A percentile compares a stretch with the other conserved stretches of the same genome.
Conservation (phyloP, 2,329 filamentous ascomycete species). For the Gnomoniopsis smithogilvyi region DNA sequence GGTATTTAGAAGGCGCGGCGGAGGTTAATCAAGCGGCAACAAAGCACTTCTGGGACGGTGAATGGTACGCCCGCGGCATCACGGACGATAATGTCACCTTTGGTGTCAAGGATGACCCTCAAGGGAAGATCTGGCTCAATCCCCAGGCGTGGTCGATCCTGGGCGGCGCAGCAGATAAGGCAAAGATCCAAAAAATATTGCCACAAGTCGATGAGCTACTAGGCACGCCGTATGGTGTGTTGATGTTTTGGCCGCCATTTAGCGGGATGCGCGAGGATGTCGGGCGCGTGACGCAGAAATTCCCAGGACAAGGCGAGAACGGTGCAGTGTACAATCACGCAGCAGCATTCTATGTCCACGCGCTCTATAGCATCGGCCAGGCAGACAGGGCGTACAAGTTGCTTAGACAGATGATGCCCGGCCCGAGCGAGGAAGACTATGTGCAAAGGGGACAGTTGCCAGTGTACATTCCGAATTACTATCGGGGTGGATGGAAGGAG, state of each 20-base stretch:
- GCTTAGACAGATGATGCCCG: conserved; percentile 52
- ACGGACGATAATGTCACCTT: conserved; percentile 53
- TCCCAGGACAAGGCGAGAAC: conserved; percentile 56
- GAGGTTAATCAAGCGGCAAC: conserved; percentile 49
- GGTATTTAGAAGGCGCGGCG: conserved; percentile 41
- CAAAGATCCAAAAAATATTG: conserved; percentile 43
- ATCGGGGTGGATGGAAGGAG: conserved; percentile 47
- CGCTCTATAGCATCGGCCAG: conserved; percentile 47
- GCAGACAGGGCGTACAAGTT: conserved; percentile 47
- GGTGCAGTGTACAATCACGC: conserved; percentile 58
- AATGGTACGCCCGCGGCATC: conserved; percentile 56
- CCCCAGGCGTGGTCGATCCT: conserved; percentile 55
- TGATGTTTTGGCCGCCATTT: conserved; percentile 55
- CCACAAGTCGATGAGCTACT: conserved; percentile 48
- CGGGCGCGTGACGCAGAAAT: conserved; percentile 57
- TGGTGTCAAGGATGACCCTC: conserved; percentile 45
- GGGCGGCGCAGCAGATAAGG: conserved; percentile 43
- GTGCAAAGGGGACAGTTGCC: conserved; percentile 52
- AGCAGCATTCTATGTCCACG: conserved; percentile 51
- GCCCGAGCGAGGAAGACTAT: conserved; percentile 48
- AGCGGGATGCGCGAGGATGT: conserved; percentile 55
- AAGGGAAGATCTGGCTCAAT: conserved; percentile 57
- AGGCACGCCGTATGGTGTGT: conserved; percentile 49
- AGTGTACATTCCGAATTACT: conserved; percentile 58
- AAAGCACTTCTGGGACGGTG: conserved; percentile 51